A percentile compares a stretch with the other conserved stretches of the same genome.
phyloP scores from a whole-genome alignment of 1,284 basidiomycete genomes.

The Sphaerobolus stellatus region DNA sequence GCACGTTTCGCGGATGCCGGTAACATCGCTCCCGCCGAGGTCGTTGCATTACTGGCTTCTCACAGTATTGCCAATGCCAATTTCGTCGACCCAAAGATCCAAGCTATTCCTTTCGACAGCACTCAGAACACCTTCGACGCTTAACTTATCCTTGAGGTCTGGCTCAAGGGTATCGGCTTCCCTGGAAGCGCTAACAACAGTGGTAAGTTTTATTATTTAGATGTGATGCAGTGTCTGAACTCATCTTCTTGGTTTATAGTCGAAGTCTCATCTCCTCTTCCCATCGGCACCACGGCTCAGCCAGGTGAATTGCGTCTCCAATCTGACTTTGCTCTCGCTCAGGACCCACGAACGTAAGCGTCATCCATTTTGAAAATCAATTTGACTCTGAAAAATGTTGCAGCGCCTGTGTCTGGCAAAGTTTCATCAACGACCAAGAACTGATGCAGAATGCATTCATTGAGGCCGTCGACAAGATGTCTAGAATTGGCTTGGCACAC shows the following conservation, averaged over 20 bases:
- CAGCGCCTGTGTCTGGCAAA: constrained; percentile 29
- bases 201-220: too few species aligned
- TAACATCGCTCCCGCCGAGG: constrained; percentile 18
- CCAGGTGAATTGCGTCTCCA: constrained; percentile 40
- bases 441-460: constrained; percentile 28
- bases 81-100: not conserved
- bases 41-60: constrained; percentile 16
- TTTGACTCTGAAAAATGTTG: constrained; percentile 18
- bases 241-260: too few species aligned
- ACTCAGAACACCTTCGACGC: constrained; percentile 13
- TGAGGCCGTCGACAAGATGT: constrained; percentile 28
- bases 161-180: not conserved
- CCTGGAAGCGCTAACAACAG: constrained; percentile 1
- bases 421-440: constrained; percentile 22
- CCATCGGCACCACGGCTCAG: not conserved
- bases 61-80: constrained; percentile 14
- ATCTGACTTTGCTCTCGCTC: constrained; percentile 31
- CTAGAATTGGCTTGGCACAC: constrained; percentile 25
- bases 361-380: not conserved
- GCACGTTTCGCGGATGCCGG: constrained; percentile 18
- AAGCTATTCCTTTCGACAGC: constrained; percentile 16
- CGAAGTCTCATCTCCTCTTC: constrained; percentile 16
- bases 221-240: too few species aligned
- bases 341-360: constrained; percentile 1
- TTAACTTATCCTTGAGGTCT: not conserved